A percentile compares a stretch with the other conserved stretches of the same genome.
Conservation (phyloP, 164 flowering plant genomes). For the Taxillus chinensis region DNA sequence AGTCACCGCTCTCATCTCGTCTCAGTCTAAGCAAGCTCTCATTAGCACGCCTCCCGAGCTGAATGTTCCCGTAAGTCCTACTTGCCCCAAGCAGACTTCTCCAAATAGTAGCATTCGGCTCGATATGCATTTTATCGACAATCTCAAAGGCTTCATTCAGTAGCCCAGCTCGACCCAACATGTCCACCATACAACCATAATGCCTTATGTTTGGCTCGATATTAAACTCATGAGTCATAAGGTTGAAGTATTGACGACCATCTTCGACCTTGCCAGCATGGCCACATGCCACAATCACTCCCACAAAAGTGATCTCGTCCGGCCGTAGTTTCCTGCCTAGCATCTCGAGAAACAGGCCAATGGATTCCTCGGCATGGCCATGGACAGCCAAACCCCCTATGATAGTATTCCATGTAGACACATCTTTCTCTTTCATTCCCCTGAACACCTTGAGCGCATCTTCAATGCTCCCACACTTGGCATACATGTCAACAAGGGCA, state of each 20-base stretch:
- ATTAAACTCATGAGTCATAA: conserved; percentile 34
- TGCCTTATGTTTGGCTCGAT: conserved; percentile 59
- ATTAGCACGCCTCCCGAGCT: conserved; percentile 48
- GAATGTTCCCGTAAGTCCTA: conserved; percentile 51
- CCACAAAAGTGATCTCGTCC: conserved; percentile 56
- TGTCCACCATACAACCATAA: conserved; percentile 71
- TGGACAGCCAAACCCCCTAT: conserved; percentile 53
- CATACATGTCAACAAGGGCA: conserved; percentile 65
- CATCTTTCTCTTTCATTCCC: conserved; percentile 43
- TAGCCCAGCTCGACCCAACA: conserved; percentile 58
- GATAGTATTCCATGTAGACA: conserved; percentile 50
- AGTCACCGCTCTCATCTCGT: conserved; percentile 56
- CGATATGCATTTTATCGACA: conserved; percentile 38
- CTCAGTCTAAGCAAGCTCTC: conserved; percentile 33
- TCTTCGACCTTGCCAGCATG: conserved; percentile 59
- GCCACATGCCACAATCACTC: conserved; percentile 54
- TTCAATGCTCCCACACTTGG: conserved; percentile 60
- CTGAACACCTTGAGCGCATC: conserved; percentile 37
- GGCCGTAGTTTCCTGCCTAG: conserved; percentile 28
- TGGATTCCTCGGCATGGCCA: conserved; percentile 42
- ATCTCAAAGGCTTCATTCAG: conserved; percentile 51
- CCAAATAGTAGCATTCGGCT: conserved; percentile 61
- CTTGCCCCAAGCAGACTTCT: conserved; percentile 72
- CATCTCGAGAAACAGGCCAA: conserved; percentile 39
- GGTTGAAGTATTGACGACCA: conserved; percentile 41